Base-by-base conservation (phyloP, 2,329 filamentous ascomycete species). In the Anthostomella pinea region DNA sequence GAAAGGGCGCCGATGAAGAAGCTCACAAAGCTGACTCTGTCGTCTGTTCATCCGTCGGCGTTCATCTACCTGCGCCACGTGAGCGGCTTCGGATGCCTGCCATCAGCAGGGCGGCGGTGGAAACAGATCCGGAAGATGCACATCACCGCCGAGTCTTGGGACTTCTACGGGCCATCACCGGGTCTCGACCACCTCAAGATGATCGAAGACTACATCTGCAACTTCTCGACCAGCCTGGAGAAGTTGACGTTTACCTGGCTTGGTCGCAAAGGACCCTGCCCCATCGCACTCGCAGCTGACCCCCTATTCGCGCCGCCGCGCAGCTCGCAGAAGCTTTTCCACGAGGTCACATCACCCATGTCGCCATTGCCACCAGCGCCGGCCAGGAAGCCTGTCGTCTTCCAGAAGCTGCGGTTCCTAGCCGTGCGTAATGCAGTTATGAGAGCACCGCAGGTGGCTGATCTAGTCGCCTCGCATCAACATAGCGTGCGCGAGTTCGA, bases 161-260 rank as follows among this genome's bases (percentile, higher is more conserved):
- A 80, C 58, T 82, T 79, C 60, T 68, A 69, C 48, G 75, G 70
- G 18, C 62, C 72, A 0, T 72, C 73, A n/a, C 75, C 76, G 2
- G 77, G 81, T 13, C 68, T 76, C 20, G 79, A 87, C 61, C 85
- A 86, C 58, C 74, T 82, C 36, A 88, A 88, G 63, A 79, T 93
- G 53, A 76, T 95, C 2, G 84, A 93, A 52, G 81, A 87, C 51
- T 95, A 89, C 58, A 73, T 95, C 45, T 78, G 84, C 38, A 72
- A 69, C 46, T 86, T 94, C 57, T 75, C 82, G 1, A 68, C 72
- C 5, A 70, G 65, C 20, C 69, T 93, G 2, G 81, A 83, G 45
- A 81, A 81, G 58, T 72, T 95, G 38, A 74, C 75, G 38, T 94
- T 95, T 63, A 75, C 78, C 39, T 95, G 89, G 88, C 69, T 82